Percentiles rank a stretch among this genome's conserved stretches.
These are phyloP conservation scores for Phytopythium oedochilum DNA, from an alignment of 352 stramenopile genomes.

Conservation along the genomic window DNA sequence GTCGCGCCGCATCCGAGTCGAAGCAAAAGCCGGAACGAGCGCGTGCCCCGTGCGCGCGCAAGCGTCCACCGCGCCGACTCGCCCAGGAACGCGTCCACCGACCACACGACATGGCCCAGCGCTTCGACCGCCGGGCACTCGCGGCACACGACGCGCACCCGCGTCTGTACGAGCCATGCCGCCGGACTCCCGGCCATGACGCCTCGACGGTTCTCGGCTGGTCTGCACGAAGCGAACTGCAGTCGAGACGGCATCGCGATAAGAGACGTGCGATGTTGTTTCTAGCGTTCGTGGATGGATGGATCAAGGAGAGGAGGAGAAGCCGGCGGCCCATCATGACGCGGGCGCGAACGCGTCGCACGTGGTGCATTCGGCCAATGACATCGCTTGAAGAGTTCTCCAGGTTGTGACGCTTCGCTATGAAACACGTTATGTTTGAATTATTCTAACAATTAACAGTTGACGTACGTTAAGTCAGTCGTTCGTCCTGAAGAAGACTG, in stretches of 20 bases:
- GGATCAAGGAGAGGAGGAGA: too few relatives aligned
- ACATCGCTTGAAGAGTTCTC: background rate
- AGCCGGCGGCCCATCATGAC: background rate
- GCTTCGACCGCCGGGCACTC: conserved; percentile 11
- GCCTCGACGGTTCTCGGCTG: background rate
- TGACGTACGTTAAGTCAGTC: background rate
- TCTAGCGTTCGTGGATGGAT: too few relatives aligned
- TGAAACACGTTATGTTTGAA: too few relatives aligned
- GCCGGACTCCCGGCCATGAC: background rate
- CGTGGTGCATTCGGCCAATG: conserved; percentile 3
- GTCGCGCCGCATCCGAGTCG: conserved; percentile 4
- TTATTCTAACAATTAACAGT: too few relatives aligned
- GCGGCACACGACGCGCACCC: conserved; percentile 17
- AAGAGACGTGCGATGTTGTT: too few relatives aligned
- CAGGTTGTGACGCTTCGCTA: too few relatives aligned
- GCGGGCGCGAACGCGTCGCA: background rate
- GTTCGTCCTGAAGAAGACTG: background rate
- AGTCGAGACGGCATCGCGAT: too few relatives aligned
- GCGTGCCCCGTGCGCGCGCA: conserved; percentile 10
- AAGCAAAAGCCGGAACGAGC: conserved; percentile 24
- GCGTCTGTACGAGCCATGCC: conserved; percentile 3
- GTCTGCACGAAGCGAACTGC: too few relatives aligned
- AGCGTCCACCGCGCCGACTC: conserved; percentile 29
- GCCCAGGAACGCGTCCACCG: conserved; percentile 31
- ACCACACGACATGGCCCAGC: conserved; percentile 31